Evolutionary conservation across 1,284 basidiomycete species (phyloP).

Genomic region (Pulveroboletus sp.): DNA sequence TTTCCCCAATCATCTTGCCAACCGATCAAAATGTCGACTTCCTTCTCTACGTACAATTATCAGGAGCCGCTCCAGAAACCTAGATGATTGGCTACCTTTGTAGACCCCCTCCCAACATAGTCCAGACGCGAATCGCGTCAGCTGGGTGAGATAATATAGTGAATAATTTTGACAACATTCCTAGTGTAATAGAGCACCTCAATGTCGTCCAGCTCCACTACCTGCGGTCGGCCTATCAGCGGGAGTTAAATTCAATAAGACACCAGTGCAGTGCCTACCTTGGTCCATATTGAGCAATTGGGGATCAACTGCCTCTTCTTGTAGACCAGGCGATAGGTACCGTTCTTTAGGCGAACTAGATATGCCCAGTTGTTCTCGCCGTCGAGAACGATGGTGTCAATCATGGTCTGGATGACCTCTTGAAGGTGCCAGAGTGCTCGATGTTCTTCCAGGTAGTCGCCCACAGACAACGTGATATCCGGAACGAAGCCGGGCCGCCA

Average conservation of each 20-base stretch:
- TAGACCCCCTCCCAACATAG: conserved; percentile 36
- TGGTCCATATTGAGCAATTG: conserved; percentile 42
- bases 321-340: conserved; percentile 40
- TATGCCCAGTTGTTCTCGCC: conserved; percentile 47
- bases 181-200: conserved; percentile 21
- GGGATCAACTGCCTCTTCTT: conserved; percentile 35
- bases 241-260: conserved; percentile 6
- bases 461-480: background rate
- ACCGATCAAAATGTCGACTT: conserved; percentile 41
- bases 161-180: background rate
- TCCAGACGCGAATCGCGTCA: conserved; percentile 29
- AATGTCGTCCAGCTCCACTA: conserved; percentile 37
- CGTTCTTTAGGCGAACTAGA: conserved; percentile 36
- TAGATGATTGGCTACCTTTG: conserved; percentile 20
- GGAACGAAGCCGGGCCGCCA: conserved; percentile 18
- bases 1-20: conserved; percentile 33
- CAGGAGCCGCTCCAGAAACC: background rate
- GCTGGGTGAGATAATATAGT: conserved; percentile 9
- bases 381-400: conserved; percentile 43
- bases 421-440: conserved; percentile 29
- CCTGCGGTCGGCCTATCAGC: conserved; percentile 19
- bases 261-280: conserved; percentile 18
- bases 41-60: conserved; percentile 21
- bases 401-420: conserved; percentile 41
- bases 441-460: conserved; percentile 18